phyloP scores from a whole-genome alignment of 257 asterid genomes.

The Solanum peruvianum region DNA sequence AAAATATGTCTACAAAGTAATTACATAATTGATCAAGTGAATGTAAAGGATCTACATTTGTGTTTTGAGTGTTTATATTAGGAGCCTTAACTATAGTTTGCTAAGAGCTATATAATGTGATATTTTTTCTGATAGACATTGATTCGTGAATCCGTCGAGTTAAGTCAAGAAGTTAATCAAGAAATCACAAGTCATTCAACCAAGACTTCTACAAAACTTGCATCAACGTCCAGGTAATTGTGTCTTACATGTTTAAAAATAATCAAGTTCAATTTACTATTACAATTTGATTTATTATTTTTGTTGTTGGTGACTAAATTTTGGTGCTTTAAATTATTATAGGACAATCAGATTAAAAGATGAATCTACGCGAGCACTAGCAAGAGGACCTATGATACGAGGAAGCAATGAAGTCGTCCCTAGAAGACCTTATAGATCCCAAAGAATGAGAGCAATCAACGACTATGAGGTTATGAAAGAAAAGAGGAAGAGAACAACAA shows the following conservation, averaged over 20 bases:
- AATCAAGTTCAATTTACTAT: too few relatives aligned
- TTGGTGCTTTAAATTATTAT: too few relatives aligned
- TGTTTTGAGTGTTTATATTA: not conserved
- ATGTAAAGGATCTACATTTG: not conserved
- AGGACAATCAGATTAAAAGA: not conserved
- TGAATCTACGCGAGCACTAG: not conserved
- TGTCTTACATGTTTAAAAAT: too few relatives aligned
- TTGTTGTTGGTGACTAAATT: too few relatives aligned
- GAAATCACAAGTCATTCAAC: not conserved
- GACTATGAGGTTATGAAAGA: too few relatives aligned
- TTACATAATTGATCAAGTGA: too few relatives aligned
- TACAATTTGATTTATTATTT: too few relatives aligned
- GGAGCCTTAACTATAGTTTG: not conserved
- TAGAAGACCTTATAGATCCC: too few relatives aligned
- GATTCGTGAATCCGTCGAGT: fast-evolving
- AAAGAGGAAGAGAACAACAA: too few relatives aligned
- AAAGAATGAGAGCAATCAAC: too few relatives aligned
- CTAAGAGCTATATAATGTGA: not conserved
- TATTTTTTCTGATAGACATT: not conserved
- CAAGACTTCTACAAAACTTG: not conserved
- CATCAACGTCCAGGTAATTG: not conserved
- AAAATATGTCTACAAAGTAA: not conserved
- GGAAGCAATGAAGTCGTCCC: too few relatives aligned
- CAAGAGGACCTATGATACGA: too few relatives aligned
- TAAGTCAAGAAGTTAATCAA: not conserved